phyloP scores from a whole-genome alignment of 2,329 filamentous ascomycete genomes.

The Lecanicillium sp. region DNA sequence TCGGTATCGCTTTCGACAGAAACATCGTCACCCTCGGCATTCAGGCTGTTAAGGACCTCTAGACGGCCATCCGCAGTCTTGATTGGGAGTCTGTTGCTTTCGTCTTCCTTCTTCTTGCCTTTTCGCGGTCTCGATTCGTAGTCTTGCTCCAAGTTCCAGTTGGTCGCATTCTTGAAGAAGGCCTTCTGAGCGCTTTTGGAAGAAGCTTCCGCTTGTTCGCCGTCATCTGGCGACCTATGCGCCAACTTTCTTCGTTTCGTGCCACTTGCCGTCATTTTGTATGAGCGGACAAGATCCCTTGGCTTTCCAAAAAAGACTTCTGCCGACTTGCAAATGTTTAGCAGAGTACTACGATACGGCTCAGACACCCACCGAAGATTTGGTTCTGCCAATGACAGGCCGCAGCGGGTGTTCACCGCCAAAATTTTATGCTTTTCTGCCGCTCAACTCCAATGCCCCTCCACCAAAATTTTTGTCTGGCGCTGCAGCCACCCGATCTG shows the following conservation, averaged over 20 bases:
- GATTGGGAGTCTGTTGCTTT: constrained; percentile 72
- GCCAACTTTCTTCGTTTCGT: constrained; percentile 51
- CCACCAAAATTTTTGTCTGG: constrained; percentile 9
- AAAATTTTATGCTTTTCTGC: constrained; percentile 29
- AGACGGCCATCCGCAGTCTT: constrained; percentile 73
- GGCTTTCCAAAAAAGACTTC: constrained; percentile 6
- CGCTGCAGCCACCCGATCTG: constrained; percentile 6
- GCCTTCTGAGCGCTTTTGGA: constrained; percentile 44
- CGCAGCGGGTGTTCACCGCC: constrained; percentile 23
- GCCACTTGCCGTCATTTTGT: constrained; percentile 38
- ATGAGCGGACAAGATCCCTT: constrained; percentile 4
- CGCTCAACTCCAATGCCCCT: constrained; percentile 12
- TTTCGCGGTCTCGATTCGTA: constrained; percentile 79
- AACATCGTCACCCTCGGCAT: constrained; percentile 53
- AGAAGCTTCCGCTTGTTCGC: constrained; percentile 21
- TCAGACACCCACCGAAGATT: not conserved
- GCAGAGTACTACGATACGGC: no score
- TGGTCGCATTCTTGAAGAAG: constrained; percentile 66
- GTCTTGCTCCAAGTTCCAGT: constrained; percentile 87
- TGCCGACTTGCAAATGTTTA: constrained; percentile 4
- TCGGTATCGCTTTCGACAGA: constrained; percentile 51
- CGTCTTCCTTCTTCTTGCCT: constrained; percentile 63
- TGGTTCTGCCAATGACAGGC: constrained; percentile 5
- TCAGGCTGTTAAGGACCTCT: constrained; percentile 47
- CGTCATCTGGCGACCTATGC: constrained; percentile 40